Percentiles rank a stretch among this genome's conserved stretches.
Conservation (phyloP, 192 early-diverging fungal species). For the Coemansia sp. region DNA sequence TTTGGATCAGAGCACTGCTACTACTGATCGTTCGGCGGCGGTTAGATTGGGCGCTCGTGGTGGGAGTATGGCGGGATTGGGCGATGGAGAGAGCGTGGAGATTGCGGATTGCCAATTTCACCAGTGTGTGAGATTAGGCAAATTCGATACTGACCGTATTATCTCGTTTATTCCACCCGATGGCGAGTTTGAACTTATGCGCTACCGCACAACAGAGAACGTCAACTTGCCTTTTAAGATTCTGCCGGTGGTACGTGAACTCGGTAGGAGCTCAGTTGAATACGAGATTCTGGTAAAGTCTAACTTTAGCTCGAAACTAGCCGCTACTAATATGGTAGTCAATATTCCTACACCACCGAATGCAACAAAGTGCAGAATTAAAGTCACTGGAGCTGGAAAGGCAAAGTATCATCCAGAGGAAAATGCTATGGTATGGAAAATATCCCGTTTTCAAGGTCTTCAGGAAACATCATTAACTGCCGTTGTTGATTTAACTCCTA, state of each 20-base stretch:
- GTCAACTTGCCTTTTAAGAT: slow-evolving; percentile 95
- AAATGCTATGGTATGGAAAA: slow-evolving; percentile 94
- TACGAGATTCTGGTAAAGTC: slow-evolving; percentile 89
- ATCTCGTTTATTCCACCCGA: slow-evolving; percentile 98
- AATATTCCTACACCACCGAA: slow-evolving; percentile 90
- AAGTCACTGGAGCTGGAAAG: slow-evolving; percentile 73
- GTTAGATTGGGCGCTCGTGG: slow-evolving; percentile 13
- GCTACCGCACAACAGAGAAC: slow-evolving; percentile 91
- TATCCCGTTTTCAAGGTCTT: slow-evolving; percentile 88
- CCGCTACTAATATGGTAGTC: slow-evolving; percentile 86
- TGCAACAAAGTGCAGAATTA: slow-evolving; percentile 78
- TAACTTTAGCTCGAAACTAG: slow-evolving; percentile 84
- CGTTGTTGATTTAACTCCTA: slow-evolving; percentile 78
- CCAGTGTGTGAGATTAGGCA: slow-evolving; percentile 93
- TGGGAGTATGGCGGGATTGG: slow-evolving; percentile 28
- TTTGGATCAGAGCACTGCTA: slow-evolving; percentile 66
- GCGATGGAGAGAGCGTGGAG: slow-evolving; percentile 67
- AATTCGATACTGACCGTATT: slow-evolving; percentile 88
- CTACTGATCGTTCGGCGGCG: not conserved
- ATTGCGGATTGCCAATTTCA: slow-evolving; percentile 98
- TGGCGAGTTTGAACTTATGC: slow-evolving; percentile 97
- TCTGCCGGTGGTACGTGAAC: slow-evolving; percentile 87
- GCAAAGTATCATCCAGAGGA: slow-evolving; percentile 95
- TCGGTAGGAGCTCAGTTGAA: slow-evolving; percentile 76
- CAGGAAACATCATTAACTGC: slow-evolving; percentile 80